These are phyloP conservation scores for Setomelanomma holmii DNA, from an alignment of 2,329 filamentous ascomycete genomes.

Conservation along the genomic window DNA sequence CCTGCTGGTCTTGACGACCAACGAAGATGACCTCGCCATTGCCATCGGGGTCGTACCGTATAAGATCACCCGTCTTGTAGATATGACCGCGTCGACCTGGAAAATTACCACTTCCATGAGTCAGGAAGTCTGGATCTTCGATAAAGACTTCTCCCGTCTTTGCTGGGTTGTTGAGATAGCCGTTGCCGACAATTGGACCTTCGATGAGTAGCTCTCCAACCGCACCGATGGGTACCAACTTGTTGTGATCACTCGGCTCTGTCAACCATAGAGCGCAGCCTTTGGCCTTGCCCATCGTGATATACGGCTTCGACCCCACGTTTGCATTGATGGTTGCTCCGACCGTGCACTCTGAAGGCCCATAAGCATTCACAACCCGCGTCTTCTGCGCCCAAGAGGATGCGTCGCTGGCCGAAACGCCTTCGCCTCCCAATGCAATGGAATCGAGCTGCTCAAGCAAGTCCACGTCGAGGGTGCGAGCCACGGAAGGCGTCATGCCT, in stretches of 20 bases:
- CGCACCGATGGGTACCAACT: conserved; percentile 48
- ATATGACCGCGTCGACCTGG: conserved; percentile 57
- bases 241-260: conserved; percentile 49
- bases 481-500: conserved; percentile 48
- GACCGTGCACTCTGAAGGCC: conserved; percentile 47
- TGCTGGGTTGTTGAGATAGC: conserved; percentile 45
- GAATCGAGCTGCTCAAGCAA: conserved; percentile 52
- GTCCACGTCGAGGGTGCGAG: conserved; percentile 46
- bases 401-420: conserved; percentile 42
- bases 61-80: conserved; percentile 45
- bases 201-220: conserved; percentile 65
- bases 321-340: conserved; percentile 42
- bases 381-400: conserved; percentile 54
- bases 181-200: conserved; percentile 57
- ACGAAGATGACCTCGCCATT: conserved; percentile 46
- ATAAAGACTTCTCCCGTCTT: conserved; percentile 49
- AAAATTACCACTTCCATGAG: conserved; percentile 66
- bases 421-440: conserved; percentile 51
- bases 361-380: conserved; percentile 46
- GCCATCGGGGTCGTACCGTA: conserved; percentile 59
- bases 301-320: conserved; percentile 38
- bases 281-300: conserved; percentile 47
- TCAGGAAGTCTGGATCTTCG: conserved; percentile 64
- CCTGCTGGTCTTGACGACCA: conserved; percentile 47
- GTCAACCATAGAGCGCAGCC: conserved; percentile 51